phyloP scores from a whole-genome alignment of 495 filamentous ascomycete genomes.

The Penicillium goetzii region DNA sequence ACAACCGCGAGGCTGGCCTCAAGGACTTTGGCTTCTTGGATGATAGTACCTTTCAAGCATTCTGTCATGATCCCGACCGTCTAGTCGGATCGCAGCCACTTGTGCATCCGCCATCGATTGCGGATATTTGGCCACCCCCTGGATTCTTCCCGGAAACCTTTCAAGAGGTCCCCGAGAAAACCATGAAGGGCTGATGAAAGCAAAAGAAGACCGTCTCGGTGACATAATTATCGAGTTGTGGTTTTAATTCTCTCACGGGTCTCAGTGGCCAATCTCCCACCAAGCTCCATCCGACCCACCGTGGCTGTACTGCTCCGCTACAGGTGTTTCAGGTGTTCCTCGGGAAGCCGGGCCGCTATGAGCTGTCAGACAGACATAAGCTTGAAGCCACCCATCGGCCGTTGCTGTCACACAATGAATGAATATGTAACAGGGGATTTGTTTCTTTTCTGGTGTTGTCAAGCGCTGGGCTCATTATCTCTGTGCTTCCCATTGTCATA shows the following conservation, averaged over 20 bases:
- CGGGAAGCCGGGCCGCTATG: not conserved
- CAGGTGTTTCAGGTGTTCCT: not conserved
- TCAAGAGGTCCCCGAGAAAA: constrained; percentile 36
- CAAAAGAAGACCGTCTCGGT: not conserved
- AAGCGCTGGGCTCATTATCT: not conserved
- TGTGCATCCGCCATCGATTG: constrained; percentile 49
- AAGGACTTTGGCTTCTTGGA: constrained; percentile 65
- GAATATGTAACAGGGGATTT: not conserved
- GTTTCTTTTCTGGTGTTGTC: not conserved
- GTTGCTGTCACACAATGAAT: not conserved
- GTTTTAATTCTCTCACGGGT: no score
- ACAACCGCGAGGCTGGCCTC: constrained; percentile 55
- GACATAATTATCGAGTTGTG: constrained; percentile 10
- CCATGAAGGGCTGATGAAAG: constrained; percentile 31
- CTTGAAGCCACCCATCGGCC: not conserved
- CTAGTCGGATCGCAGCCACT: constrained; percentile 46
- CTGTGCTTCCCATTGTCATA: not conserved
- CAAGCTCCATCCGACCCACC: constrained; percentile 1
- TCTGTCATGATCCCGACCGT: constrained; percentile 58
- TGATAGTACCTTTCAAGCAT: constrained; percentile 55
- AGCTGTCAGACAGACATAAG: constrained; percentile 8
- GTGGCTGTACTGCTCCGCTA: constrained; percentile 2
- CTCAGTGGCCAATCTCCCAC: not conserved
- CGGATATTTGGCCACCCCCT: constrained; percentile 53
- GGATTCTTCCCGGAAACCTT: constrained; percentile 54